These are phyloP conservation scores for Ajuga reptans DNA, from an alignment of 305 asterid species.

Conservation along the genomic window DNA sequence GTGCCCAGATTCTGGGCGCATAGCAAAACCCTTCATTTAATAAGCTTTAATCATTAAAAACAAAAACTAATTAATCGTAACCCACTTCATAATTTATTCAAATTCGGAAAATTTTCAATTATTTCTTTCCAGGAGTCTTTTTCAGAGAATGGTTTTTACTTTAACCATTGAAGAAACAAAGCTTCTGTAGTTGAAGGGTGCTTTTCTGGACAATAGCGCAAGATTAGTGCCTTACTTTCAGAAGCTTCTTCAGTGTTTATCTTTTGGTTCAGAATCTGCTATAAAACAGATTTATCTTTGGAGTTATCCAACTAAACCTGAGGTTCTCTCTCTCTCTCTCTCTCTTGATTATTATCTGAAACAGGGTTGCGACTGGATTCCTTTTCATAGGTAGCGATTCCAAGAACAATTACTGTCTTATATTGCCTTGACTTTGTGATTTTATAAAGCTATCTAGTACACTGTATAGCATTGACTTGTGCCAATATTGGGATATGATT, in stretches of 20 bases:
- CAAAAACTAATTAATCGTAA: not conserved
- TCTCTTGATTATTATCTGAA: not conserved
- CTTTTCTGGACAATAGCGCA: not conserved
- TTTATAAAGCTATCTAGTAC: not conserved
- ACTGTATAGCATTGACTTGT: not conserved
- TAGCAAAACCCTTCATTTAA: not conserved
- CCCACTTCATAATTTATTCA: not conserved
- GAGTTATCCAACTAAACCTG: not conserved
- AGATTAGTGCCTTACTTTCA: not conserved
- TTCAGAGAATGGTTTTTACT: not conserved
- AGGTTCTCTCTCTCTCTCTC: slow-evolving; percentile 11
- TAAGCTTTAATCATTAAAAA: no score
- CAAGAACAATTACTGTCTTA: no score
- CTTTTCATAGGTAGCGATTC: not conserved
- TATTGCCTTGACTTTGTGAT: not conserved
- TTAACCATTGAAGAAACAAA: not conserved
- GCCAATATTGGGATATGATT: not conserved
- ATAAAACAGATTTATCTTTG: not conserved
- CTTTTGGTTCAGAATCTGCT: not conserved
- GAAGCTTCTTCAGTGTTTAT: not conserved
- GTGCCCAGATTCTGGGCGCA: no score
- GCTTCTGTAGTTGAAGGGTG: no score
- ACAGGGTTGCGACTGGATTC: not conserved
- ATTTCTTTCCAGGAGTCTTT: not conserved
- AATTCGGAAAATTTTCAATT: not conserved